Conservation (phyloP, 345 rosid species). For the Gossypium sturtianum region DNA sequence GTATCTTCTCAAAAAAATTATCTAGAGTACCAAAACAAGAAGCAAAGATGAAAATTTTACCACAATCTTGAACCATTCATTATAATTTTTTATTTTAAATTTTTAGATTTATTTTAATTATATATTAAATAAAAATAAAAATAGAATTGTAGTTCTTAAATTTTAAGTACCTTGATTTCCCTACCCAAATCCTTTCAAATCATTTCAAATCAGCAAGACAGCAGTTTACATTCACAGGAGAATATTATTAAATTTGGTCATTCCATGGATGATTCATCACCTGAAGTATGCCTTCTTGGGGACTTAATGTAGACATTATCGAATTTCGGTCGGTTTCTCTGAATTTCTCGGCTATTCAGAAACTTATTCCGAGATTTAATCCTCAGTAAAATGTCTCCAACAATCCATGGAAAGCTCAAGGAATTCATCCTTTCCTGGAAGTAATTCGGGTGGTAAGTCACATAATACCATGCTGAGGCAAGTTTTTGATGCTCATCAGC, state of each 20-base stretch:
- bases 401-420: slow-evolving; percentile 85
- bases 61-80: too few species aligned
- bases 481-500: slow-evolving; percentile 29
- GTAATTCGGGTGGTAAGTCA: slow-evolving; percentile 54
- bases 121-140: too few species aligned
- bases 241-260: neutral
- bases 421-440: slow-evolving; percentile 28
- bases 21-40: too few species aligned
- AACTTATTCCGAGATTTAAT: slow-evolving; percentile 56
- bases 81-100: too few species aligned
- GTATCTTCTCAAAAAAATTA: too few species aligned
- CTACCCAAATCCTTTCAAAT: too few species aligned
- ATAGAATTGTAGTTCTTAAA: too few species aligned
- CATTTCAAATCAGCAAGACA: too few species aligned
- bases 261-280: slow-evolving; percentile 1
- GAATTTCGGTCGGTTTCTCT: neutral
- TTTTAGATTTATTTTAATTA: too few species aligned
- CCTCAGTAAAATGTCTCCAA: slow-evolving; percentile 50
- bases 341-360: slow-evolving; percentile 26
- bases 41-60: too few species aligned
- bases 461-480: slow-evolving; percentile 93
- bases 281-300: slow-evolving; percentile 7
- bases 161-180: too few species aligned
- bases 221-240: neutral
- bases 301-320: neutral